Base-by-base conservation (phyloP, 371 early-diverging fungal species). In the Circinella umbellata region DNA sequence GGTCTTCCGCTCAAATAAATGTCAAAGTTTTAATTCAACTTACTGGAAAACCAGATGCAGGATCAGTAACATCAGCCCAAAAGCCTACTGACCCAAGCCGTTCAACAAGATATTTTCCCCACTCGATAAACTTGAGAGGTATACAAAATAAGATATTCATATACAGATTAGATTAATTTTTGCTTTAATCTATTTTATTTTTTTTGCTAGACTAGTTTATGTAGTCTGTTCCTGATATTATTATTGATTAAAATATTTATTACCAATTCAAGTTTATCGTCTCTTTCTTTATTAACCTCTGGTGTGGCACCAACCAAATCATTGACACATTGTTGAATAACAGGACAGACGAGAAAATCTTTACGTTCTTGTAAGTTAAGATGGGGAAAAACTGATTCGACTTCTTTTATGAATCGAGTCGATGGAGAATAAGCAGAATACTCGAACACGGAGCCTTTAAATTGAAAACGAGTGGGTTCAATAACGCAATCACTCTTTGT, bases 51-150 rank as follows among this genome's bases (percentile, higher is more conserved):
- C 97, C 97, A 9, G 95, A 94, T 38, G 95, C 93, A n/a, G 97
- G 97, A 76, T 96, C 96, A 47, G 94, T 94, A 51, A 94, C 77
- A 81, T 97, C 97, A 0, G 93, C 93, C 95, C 95, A 97, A 85
- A 90, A 87, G 14, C 93, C 94, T 34, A 76, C 69, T 7, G 75
- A 72, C 46, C 76, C 80, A 14, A 96, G 75, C 4, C 82, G 76
- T 9, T 80, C 68, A 18, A 88, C 86, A 1, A 94, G 70, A 13
- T 67, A 71, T 36, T 82, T 81, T 5, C 90, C 94, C 90, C 91
- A 95, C n/a, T 82, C 71, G 60, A 93, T 80, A 76, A 94, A 94
- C 90, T 93, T 75, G 1, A 37, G 64, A 37, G 48, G 13, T 46
- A 53, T 42, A 6, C 42, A 72, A 42, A 61, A 18, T 65, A 8